Conservation (phyloP, 2,329 filamentous ascomycete species). For the Raffaelea albimanens region DNA sequence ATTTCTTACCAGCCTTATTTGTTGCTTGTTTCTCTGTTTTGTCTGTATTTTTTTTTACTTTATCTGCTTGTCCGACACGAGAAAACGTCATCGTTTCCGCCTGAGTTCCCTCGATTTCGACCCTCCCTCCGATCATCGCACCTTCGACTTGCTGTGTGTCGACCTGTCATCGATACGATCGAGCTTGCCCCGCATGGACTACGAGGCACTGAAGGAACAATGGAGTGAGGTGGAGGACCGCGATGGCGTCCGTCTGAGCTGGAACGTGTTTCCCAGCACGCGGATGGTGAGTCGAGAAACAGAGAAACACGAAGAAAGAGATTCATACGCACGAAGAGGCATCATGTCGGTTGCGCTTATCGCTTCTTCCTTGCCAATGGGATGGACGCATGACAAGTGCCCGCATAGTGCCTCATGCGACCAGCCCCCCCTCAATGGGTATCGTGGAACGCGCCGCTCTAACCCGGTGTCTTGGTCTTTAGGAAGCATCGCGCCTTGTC, state of each 20-base stretch:
- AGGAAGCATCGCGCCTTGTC: constrained; percentile 91
- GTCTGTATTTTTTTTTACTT: not conserved
- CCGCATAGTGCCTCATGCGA: too few species aligned
- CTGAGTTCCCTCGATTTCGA: too few species aligned
- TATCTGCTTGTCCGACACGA: not conserved
- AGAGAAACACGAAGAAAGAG: too few species aligned
- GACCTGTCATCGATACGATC: too few species aligned
- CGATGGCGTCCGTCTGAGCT: constrained; percentile 91
- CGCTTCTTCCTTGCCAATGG: too few species aligned
- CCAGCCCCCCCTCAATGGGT: too few species aligned
- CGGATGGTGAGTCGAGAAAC: constrained; percentile 78
- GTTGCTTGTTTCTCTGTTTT: not conserved
- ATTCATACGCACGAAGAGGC: too few species aligned
- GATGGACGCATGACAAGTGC: too few species aligned
- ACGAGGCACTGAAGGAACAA: constrained; percentile 86
- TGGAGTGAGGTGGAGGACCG: constrained; percentile 95
- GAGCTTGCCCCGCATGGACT: constrained; percentile 57
- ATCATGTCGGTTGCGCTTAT: too few species aligned
- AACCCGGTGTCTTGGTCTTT: constrained; percentile 1
- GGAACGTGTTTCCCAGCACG: constrained; percentile 97
- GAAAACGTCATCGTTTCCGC: not conserved
- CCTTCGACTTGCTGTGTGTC: not conserved
- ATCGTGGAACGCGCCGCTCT: too few species aligned
- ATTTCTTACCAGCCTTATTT: not conserved
- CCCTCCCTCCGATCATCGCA: not conserved